Conservation (phyloP, 176 grass and related monocot species). For the Raddia distichophylla region DNA sequence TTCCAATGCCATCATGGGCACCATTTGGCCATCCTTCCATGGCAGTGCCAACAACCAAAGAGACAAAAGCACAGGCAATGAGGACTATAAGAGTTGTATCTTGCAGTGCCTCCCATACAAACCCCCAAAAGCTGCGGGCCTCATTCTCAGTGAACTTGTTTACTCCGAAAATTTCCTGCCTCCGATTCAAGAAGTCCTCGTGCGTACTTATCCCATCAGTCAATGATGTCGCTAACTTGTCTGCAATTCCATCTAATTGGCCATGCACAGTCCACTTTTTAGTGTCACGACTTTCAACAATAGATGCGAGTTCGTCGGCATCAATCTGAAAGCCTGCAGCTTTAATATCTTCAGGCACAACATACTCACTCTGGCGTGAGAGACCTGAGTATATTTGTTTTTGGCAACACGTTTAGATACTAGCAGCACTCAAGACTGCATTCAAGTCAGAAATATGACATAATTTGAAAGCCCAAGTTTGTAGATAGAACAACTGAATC, state of each 20-base stretch:
- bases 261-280: conserved; percentile 48
- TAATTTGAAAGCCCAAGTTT: conserved; percentile 20
- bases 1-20: conserved; percentile 71
- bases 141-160: conserved; percentile 65
- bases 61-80: conserved; percentile 60
- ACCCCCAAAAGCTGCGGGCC: conserved; percentile 56
- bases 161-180: conserved; percentile 57
- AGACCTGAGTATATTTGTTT: conserved; percentile 53
- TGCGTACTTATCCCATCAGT: conserved; percentile 45
- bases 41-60: conserved; percentile 55
- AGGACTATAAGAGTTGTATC: conserved; percentile 67
- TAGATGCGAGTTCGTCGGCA: conserved; percentile 55
- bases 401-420: conserved; percentile 42
- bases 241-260: conserved; percentile 41
- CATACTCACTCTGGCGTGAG: conserved; percentile 41
- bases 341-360: conserved; percentile 47
- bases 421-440: conserved; percentile 19
- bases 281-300: conserved; percentile 53
- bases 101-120: conserved; percentile 65
- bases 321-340: conserved; percentile 63
- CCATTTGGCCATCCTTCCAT: conserved; percentile 63
- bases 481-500: conserved; percentile 20
- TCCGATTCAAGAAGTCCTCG: conserved; percentile 35
- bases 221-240: conserved; percentile 55
- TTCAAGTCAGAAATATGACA: conserved; percentile 19